Conservation (phyloP, 1,284 basidiomycete genomes). For the Chiua sp. region DNA sequence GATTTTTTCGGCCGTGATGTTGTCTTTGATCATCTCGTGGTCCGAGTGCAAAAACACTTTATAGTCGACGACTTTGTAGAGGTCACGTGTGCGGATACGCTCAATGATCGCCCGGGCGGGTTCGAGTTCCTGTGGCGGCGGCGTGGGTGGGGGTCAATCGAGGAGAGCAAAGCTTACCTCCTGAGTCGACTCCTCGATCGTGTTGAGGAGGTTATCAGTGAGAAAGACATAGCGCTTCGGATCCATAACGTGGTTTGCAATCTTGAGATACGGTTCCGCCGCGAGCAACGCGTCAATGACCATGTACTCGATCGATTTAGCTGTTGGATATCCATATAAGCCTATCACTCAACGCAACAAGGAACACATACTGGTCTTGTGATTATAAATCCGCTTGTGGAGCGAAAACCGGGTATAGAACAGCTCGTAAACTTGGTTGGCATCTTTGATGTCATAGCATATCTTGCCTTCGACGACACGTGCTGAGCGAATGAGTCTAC, state of each 20-base stretch:
- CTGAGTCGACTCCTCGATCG: constrained; percentile 55
- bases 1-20: constrained; percentile 60
- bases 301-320: constrained; percentile 81
- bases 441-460: constrained; percentile 81
- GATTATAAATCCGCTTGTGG: constrained; percentile 79
- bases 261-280: constrained; percentile 66
- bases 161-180: constrained; percentile 41
- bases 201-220: constrained; percentile 67
- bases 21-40: constrained; percentile 41
- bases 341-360: neutral
- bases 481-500: constrained; percentile 71
- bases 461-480: constrained; percentile 75
- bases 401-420: constrained; percentile 74
- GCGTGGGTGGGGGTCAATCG: too few species aligned
- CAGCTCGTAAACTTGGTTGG: constrained; percentile 73
- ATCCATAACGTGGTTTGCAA: constrained; percentile 60
- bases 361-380: constrained; percentile 66
- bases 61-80: constrained; percentile 74
- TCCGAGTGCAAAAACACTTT: constrained; percentile 62
- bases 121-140: constrained; percentile 58
- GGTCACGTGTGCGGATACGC: constrained; percentile 62
- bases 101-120: constrained; percentile 61
- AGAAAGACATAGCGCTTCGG: constrained; percentile 65
- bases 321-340: constrained; percentile 41
- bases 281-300: constrained; percentile 70